These are phyloP conservation scores for Microsporum audouinii DNA, from an alignment of 2,329 filamentous ascomycete genomes.

Conservation along the genomic window DNA sequence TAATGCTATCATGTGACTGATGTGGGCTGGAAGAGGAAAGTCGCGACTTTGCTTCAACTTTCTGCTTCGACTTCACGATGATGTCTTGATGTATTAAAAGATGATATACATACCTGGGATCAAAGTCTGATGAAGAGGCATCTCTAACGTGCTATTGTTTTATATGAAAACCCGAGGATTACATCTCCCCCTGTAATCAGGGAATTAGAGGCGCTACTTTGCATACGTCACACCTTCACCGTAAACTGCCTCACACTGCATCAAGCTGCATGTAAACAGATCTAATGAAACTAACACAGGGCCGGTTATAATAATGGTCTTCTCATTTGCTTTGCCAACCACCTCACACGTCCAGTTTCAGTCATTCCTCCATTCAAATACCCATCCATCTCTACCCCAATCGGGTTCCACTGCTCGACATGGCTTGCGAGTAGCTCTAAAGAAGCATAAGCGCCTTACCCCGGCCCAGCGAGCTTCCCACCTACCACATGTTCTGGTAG, in stretches of 20 bases:
- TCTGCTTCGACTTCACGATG: not conserved
- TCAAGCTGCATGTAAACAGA: not conserved
- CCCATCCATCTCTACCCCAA: conserved; percentile 80
- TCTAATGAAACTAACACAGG: not conserved
- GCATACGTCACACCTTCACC: not conserved
- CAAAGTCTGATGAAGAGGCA: not conserved
- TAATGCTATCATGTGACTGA: not conserved
- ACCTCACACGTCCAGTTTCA: conserved; percentile 80
- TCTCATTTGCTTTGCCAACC: conserved; percentile 75
- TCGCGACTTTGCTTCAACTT: not conserved
- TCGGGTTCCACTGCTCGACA: conserved; percentile 72
- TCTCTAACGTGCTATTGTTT: not conserved
- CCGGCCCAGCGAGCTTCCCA: conserved; percentile 57
- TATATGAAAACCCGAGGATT: not conserved
- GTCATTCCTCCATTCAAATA: conserved; percentile 61
- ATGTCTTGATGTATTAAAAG: not conserved
- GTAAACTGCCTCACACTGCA: not conserved
- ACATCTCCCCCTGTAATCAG: not conserved
- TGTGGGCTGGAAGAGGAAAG: not conserved
- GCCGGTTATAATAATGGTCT: conserved; percentile 55
- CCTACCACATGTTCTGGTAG: conserved; percentile 57
- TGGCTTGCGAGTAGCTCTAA: conserved; percentile 70
- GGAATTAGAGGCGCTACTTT: not conserved
- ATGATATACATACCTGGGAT: not conserved
- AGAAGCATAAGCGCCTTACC: conserved; percentile 79